phyloP scores from a whole-genome alignment of 2,329 filamentous ascomycete genomes.

The Emericellopsis atlantica region DNA sequence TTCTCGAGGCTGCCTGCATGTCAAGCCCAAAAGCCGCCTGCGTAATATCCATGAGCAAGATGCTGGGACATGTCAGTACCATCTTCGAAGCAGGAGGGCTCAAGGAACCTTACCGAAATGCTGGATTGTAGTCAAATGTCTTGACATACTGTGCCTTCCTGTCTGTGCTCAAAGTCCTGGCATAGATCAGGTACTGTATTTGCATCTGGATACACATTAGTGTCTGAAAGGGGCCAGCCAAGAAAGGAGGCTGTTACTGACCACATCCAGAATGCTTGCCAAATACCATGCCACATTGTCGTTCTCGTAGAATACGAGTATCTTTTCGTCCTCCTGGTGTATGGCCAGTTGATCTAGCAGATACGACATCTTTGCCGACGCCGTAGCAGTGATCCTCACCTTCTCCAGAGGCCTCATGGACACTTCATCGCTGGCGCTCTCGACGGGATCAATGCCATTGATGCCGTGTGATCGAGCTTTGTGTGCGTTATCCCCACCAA shows the following conservation, averaged over 20 bases:
- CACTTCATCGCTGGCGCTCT: slow-evolving; percentile 8
- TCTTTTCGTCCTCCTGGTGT: slow-evolving; percentile 65
- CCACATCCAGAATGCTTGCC: slow-evolving; percentile 66
- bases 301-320: slow-evolving; percentile 84
- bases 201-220: slow-evolving; percentile 27
- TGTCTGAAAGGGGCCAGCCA: background rate
- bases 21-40: slow-evolving; percentile 84
- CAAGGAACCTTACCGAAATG: slow-evolving; percentile 34
- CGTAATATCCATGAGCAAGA: slow-evolving; percentile 82
- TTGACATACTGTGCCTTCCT: slow-evolving; percentile 64
- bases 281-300: slow-evolving; percentile 82
- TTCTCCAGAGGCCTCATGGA: slow-evolving; percentile 35
- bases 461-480: slow-evolving; percentile 17
- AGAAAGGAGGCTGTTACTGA: slow-evolving; percentile 15
- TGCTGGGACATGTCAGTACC: slow-evolving; percentile 26
- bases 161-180: slow-evolving; percentile 45
- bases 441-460: slow-evolving; percentile 9
- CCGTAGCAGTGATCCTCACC: slow-evolving; percentile 61
- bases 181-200: slow-evolving; percentile 54
- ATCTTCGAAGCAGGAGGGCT: too few relatives aligned
- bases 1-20: slow-evolving; percentile 66
- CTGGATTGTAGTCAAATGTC: slow-evolving; percentile 58
- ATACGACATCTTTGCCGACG: slow-evolving; percentile 80
- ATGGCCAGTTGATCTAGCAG: slow-evolving; percentile 59
- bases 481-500: slow-evolving; percentile 21